A percentile compares a stretch with the other conserved stretches of the same genome.
phyloP scores from a whole-genome alignment of 176 grass and related monocot species.

The Oryza meyeriana region DNA sequence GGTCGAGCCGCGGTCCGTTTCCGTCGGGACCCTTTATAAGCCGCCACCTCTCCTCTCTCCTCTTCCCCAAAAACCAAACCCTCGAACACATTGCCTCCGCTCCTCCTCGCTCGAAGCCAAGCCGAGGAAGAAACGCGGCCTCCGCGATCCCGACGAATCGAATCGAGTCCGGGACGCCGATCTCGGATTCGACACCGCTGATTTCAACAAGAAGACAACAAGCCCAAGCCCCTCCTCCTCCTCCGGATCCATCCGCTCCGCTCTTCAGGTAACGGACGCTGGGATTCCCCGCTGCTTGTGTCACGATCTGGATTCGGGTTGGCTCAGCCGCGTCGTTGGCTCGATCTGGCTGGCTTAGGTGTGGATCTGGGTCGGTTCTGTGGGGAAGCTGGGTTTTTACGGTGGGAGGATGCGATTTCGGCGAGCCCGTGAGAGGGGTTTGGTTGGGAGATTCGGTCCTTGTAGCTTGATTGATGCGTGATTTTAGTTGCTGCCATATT shows the following conservation, averaged over 20 bases:
- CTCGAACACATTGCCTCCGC: neutral
- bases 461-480: neutral
- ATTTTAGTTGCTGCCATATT: neutral
- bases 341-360: rapidly evolving
- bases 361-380: conserved; percentile 27
- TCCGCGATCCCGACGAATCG: neutral
- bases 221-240: too few relatives aligned
- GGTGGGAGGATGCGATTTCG: neutral
- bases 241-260: neutral
- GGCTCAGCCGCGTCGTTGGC: neutral
- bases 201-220: neutral
- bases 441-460: too few relatives aligned
- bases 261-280: conserved; percentile 11
- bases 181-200: conserved; percentile 36
- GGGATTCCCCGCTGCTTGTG: neutral
- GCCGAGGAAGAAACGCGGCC: too few relatives aligned
- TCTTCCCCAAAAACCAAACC: neutral
- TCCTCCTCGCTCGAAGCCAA: neutral
- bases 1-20: conserved; percentile 45
- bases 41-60: neutral
- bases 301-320: neutral
- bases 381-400: too few relatives aligned
- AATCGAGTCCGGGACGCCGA: conserved; percentile 42
- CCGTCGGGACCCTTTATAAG: conserved; percentile 46
- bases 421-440: neutral